phyloP scores from a whole-genome alignment of 345 rosid species.

The Citrus unshiu region DNA sequence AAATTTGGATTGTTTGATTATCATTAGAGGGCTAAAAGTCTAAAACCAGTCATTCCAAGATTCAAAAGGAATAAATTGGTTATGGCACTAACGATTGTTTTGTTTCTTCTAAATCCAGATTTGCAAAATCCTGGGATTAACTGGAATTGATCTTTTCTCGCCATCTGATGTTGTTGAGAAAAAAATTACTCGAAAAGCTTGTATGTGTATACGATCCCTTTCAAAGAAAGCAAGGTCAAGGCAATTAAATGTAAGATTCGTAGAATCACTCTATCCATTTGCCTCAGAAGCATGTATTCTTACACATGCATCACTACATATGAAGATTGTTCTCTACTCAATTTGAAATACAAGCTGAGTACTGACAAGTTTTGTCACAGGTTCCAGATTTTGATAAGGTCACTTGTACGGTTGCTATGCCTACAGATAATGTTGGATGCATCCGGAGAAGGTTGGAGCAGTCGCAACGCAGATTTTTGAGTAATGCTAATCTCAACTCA shows the following conservation, averaged over 20 bases:
- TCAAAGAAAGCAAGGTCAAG: conserved; percentile 27
- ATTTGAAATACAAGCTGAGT: not conserved
- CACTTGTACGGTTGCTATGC: conserved; percentile 22
- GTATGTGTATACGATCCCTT: conserved; percentile 29
- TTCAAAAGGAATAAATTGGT: not conserved
- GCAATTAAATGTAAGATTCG: conserved; percentile 23
- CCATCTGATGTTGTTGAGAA: conserved; percentile 36
- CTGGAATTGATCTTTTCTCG: conserved; percentile 31
- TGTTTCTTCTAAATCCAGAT: conserved; percentile 18
- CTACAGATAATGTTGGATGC: conserved; percentile 22
- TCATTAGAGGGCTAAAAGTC: not conserved
- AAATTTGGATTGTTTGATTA: not conserved
- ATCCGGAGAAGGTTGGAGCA: conserved; percentile 31
- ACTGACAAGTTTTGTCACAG: conserved; percentile 12
- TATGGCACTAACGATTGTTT: not conserved
- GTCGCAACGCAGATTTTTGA: conserved; percentile 9
- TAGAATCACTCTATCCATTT: not conserved
- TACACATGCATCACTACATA: not conserved
- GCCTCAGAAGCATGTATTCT: not conserved
- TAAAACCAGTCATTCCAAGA: not conserved
- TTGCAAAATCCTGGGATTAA: conserved; percentile 29
- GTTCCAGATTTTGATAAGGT: conserved; percentile 36
- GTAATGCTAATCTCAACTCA: conserved; percentile 2
- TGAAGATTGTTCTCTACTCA: not conserved
- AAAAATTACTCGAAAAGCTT: conserved; percentile 25